Conservation (phyloP, 306 rosid genomes). For the Lathyrus oleraceus region DNA sequence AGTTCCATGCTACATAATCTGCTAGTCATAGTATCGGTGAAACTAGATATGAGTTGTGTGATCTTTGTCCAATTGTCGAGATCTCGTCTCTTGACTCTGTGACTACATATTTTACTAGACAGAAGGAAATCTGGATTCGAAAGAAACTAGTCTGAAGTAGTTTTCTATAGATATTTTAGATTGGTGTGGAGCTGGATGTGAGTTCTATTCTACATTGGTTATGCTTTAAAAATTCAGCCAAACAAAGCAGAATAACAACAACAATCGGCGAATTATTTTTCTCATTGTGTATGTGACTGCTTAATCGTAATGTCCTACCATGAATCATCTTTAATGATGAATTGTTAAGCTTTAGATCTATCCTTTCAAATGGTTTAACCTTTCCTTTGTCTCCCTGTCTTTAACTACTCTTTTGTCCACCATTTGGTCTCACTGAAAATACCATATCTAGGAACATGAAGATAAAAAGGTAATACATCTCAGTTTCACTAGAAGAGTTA, state of each 20-base stretch:
- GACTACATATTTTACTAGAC: neutral
- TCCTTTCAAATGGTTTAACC: neutral
- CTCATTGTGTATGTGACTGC: neutral
- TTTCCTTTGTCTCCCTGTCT: neutral
- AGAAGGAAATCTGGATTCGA: neutral
- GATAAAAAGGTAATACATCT: neutral
- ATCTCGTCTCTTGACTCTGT: neutral
- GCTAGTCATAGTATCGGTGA: neutral
- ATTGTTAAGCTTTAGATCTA: neutral
- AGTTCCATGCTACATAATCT: neutral
- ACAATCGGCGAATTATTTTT: neutral
- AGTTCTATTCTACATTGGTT: neutral
- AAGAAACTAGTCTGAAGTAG: neutral
- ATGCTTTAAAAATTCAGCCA: neutral
- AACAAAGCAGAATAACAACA: neutral
- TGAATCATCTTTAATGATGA: neutral
- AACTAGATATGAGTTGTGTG: neutral
- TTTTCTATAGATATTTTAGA: neutral
- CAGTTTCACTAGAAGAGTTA: neutral
- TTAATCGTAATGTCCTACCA: neutral
- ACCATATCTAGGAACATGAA: neutral
- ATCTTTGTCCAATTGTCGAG: neutral
- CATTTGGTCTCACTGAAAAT: neutral
- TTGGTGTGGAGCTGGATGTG: neutral
- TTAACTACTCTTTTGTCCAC: neutral